phyloP scores from a whole-genome alignment of 176 grass and related monocot genomes.

The Lolium multiflorum region DNA sequence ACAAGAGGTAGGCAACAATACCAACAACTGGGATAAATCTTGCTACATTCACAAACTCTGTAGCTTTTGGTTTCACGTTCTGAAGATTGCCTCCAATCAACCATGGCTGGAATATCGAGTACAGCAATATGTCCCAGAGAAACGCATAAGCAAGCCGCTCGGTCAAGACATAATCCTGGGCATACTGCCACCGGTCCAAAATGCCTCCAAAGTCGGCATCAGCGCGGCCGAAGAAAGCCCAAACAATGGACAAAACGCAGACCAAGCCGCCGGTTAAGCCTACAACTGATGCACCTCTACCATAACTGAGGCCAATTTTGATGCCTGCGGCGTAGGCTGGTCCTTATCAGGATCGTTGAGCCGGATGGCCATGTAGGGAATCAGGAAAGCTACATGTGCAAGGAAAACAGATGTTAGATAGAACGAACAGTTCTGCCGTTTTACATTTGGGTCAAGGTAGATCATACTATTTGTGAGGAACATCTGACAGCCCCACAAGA shows the following conservation, averaged over 20 bases:
- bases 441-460: constrained; percentile 2
- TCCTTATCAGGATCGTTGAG: constrained; percentile 57
- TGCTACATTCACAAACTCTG: constrained; percentile 49
- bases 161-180: constrained; percentile 58
- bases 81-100: constrained; percentile 79
- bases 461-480: constrained; percentile 98
- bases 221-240: constrained; percentile 65
- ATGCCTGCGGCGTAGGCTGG: constrained; percentile 41
- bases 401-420: constrained; percentile 16
- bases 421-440: background rate
- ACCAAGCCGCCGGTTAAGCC: constrained; percentile 57
- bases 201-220: constrained; percentile 62
- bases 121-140: constrained; percentile 84
- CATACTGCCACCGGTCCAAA: constrained; percentile 65
- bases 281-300: constrained; percentile 60
- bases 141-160: constrained; percentile 87
- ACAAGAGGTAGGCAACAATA: constrained; percentile 69
- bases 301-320: constrained; percentile 71
- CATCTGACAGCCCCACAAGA: constrained; percentile 93
- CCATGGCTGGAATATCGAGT: constrained; percentile 91
- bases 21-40: constrained; percentile 83
- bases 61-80: constrained; percentile 59
- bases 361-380: constrained; percentile 98
- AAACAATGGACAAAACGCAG: constrained; percentile 63
- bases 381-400: constrained; percentile 71